Base-by-base conservation (phyloP, 202 grass and related monocot genomes). In the Panicum hallii region DNA sequence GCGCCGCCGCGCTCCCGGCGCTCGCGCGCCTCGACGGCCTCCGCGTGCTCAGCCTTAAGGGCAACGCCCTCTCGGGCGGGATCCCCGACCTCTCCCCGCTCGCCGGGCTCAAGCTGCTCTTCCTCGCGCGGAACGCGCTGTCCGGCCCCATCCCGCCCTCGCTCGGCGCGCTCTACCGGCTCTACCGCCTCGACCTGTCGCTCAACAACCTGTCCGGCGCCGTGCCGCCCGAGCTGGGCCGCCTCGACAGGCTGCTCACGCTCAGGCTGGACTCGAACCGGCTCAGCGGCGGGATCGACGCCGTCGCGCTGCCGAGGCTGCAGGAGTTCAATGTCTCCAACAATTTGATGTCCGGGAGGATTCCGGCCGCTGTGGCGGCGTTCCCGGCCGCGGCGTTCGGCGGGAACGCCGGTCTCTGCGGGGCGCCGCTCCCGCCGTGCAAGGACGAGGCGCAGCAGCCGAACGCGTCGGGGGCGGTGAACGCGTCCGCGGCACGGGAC, bases 1-100 rank as follows among this genome's bases (percentile, higher is more conserved):
- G 93, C 55, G 52, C 46, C 2, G 44, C 63, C 16, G 88, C 78
- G 17, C 85, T 99, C 46, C 84, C 82, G 12, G 45, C 56, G 56
- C 90, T 99, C 3, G 54, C 86, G 11, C 47, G 72, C 2, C 81
- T 96, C 23, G 93, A 94, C 72, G 88, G 84, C 28, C 91, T 99
- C 55, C 91, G 91, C 73, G 90, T 99, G 64, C 85, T 99, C 45
- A 99, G 97, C 55, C 88, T 99, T 79, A 99, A 99, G 56, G 88
- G 84, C 4, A 99, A 99, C 90, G 46, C 6, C 0, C 41, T 99
- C 49, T 78, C 93, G 2, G 90, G 91, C 56, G 6, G 19, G 19
- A 52, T 99, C 67, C 97, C 93, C 5, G 93, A 99, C 90, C 89
- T 99, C n/a, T 96, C 97, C 5, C 75, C 76, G 30, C 91, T 96